phyloP scores from a whole-genome alignment of 2,329 filamentous ascomycete species.

The Pestalotiopsis sp. region DNA sequence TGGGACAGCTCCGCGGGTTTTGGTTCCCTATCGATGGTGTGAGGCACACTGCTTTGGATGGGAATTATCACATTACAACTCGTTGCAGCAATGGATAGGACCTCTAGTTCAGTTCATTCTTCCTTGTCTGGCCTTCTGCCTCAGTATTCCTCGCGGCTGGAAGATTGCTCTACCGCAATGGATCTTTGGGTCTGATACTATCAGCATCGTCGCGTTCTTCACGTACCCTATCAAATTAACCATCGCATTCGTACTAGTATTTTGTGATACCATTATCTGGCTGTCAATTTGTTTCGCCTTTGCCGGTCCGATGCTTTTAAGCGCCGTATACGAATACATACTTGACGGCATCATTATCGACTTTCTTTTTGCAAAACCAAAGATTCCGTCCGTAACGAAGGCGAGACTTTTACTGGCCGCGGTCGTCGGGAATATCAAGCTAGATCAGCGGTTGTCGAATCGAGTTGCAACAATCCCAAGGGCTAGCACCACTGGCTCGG shows the following conservation, averaged over 20 bases:
- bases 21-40: slow-evolving; percentile 34
- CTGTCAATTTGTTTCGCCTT: slow-evolving; percentile 14
- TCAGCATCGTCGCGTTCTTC: slow-evolving; percentile 40
- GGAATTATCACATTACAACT: slow-evolving; percentile 28
- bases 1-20: slow-evolving; percentile 22
- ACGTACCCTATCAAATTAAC: slow-evolving; percentile 29
- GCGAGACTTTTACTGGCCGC: slow-evolving; percentile 32
- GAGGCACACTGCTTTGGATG: slow-evolving; percentile 29
- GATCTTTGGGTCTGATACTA: slow-evolving; percentile 64
- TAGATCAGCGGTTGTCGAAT: slow-evolving; percentile 13
- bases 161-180: slow-evolving; percentile 37
- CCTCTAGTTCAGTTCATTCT: slow-evolving; percentile 38
- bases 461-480: not conserved
- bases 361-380: slow-evolving; percentile 20
- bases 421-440: slow-evolving; percentile 33
- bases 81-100: slow-evolving; percentile 34
- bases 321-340: slow-evolving; percentile 32
- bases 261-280: slow-evolving; percentile 10
- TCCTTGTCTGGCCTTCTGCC: slow-evolving; percentile 37
- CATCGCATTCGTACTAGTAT: not conserved
- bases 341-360: slow-evolving; percentile 32
- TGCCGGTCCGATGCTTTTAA: slow-evolving; percentile 14
- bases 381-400: slow-evolving; percentile 20
- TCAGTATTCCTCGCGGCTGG: slow-evolving; percentile 35
- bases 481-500: too few species aligned